Conservation (phyloP, 2,329 filamentous ascomycete species). For the Arthroderma sp. region DNA sequence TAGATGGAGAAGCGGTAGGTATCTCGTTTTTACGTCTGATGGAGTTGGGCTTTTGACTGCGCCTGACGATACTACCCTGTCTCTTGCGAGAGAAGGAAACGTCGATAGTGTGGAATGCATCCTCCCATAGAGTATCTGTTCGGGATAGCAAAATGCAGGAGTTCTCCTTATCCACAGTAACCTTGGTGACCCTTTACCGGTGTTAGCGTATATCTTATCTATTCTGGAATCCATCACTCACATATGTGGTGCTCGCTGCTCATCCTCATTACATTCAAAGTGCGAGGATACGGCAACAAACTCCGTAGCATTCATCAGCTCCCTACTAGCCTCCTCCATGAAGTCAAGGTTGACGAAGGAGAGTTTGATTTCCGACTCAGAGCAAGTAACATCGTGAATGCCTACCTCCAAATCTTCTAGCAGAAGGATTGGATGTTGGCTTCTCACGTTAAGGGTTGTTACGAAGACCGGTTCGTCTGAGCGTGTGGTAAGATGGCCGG, state of each 20-base stretch:
- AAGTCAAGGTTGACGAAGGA: slow-evolving; percentile 7
- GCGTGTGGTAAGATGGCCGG: background rate
- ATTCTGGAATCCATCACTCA: slow-evolving; percentile 4
- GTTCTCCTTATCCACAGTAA: slow-evolving; percentile 6
- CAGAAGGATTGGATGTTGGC: slow-evolving; percentile 4
- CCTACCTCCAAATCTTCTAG: slow-evolving; percentile 9
- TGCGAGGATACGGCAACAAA: slow-evolving; percentile 17
- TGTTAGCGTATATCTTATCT: background rate
- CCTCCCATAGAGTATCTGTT: slow-evolving; percentile 12
- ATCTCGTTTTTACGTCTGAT: background rate
- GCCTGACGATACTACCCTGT: background rate
- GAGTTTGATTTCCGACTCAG: slow-evolving; percentile 9
- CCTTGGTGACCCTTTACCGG: background rate
- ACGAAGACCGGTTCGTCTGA: background rate
- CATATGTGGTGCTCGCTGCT: slow-evolving; percentile 15
- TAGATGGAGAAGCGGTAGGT: background rate
- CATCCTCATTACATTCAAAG: slow-evolving; percentile 15
- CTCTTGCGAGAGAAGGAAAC: slow-evolving; percentile 13
- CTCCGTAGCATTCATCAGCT: slow-evolving; percentile 5
- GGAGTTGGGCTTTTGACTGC: background rate
- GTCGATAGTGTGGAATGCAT: slow-evolving; percentile 13
- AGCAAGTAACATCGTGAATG: slow-evolving; percentile 4
- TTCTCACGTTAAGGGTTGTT: slow-evolving; percentile 2
- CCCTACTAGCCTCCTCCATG: background rate
- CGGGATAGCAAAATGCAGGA: slow-evolving; percentile 10